Evolutionary conservation across 2,329 filamentous ascomycete species (phyloP), one percentile per base, ranked within the genome.

Genomic region (Alternaria sp.): DNA sequence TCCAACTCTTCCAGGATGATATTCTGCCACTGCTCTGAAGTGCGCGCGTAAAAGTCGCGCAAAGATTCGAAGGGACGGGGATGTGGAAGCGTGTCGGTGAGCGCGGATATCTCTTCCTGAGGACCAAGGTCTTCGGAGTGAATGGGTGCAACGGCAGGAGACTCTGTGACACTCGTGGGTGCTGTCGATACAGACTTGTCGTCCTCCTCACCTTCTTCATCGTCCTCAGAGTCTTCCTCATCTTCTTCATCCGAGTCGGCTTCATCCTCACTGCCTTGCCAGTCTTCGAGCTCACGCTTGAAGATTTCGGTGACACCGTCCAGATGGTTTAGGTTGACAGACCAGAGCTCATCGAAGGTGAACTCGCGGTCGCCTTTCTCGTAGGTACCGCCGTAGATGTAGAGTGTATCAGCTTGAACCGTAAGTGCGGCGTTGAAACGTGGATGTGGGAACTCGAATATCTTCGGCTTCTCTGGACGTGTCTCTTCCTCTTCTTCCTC

Each of bases 311-410:
- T 95, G 68, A 96, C 95, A 4, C 96, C 96, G 71, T 98, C 93
- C 64, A 99, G 85, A 80, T 97, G 97, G 63, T 91, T 94, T n/a
- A 99, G 85, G 74, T 99, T 93, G 63, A 98, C 89, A 3, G 93
- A 90, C 81, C 96, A 96, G 80, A 99, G 85, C 73, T 99, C 96
- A 71, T 97, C 94, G 79, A 98, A 97, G 0, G 94, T 98, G 74
- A 92, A 97, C 79, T 99, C 96, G 21, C 93, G 88, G 73, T 99
- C 96, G 17, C 93, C 95, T 77, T 97, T 96, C 77, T 99, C 96
- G 73, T 91, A 97, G 0, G 95, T 99, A 17, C 96, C 96, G 28
- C 96, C 94, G 74, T 96, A 98, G 57, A 98, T 93, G 81, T 95
- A 99, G 1, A 98, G 85, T 9, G 92, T 89, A 77, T 99, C 96